Conservation (phyloP, 2,329 filamentous ascomycete species). For the Podosphaera xanthii region DNA sequence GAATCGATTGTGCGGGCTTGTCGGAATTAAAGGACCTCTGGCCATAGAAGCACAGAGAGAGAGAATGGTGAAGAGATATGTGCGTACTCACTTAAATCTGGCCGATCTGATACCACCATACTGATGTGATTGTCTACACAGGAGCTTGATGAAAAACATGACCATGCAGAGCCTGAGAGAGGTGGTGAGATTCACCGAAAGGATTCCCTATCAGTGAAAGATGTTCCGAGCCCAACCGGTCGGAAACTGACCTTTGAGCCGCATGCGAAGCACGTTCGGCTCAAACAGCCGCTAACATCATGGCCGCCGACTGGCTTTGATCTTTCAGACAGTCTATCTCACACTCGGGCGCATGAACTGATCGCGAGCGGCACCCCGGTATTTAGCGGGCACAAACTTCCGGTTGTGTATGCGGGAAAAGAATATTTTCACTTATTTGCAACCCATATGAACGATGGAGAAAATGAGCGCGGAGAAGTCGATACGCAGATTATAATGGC, state of each 20-base stretch:
- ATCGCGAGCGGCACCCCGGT: conserved; percentile 34
- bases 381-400: conserved; percentile 29
- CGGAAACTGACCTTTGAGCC: background rate
- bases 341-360: conserved; percentile 31
- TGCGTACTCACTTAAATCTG: conserved; percentile 1
- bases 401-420: conserved; percentile 29
- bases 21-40: conserved; percentile 25
- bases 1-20: conserved; percentile 18
- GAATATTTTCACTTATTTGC: conserved; percentile 33
- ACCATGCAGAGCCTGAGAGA: background rate
- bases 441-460: conserved; percentile 24
- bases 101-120: background rate
- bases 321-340: conserved; percentile 26
- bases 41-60: background rate
- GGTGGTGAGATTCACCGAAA: background rate
- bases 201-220: background rate
- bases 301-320: conserved; percentile 34
- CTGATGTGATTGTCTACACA: background rate
- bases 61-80: conserved; percentile 16
- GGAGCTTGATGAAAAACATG: conserved; percentile 1
- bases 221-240: background rate
- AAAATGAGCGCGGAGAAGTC: conserved; percentile 8
- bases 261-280: conserved; percentile 1
- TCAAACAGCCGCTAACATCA: conserved; percentile 20
- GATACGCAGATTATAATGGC: conserved; percentile 5